Evolutionary conservation across 306 rosid species (phyloP).

Genomic region (Dalbergia cultrata): DNA sequence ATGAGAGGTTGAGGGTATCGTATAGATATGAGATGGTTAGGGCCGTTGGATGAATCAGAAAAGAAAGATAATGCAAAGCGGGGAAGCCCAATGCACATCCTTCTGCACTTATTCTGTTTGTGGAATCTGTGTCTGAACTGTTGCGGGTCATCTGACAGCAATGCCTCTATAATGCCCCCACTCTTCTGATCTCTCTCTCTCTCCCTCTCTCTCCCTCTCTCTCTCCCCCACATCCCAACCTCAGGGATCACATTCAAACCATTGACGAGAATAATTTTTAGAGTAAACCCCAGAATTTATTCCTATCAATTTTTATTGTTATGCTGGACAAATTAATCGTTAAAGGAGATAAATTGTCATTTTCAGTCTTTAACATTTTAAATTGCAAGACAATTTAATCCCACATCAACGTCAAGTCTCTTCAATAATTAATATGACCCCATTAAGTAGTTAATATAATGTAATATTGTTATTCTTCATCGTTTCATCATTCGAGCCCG

Average conservation of each 20-base stretch:
- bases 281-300: no score
- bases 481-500: no score
- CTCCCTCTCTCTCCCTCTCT: neutral
- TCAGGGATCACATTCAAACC: neutral
- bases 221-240: conserved; percentile 21
- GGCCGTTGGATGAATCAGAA: conserved; percentile 41
- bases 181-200: conserved; percentile 13
- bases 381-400: no score
- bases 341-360: no score
- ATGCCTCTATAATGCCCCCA: conserved; percentile 37
- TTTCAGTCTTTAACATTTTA: no score
- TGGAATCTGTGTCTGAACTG: conserved; percentile 69
- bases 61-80: neutral
- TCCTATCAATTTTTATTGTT: no score
- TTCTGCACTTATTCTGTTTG: conserved; percentile 55
- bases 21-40: neutral
- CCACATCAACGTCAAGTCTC: no score
- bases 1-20: neutral
- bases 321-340: no score
- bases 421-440: no score
- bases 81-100: conserved; percentile 43
- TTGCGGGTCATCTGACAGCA: conserved; percentile 52
- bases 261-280: no score
- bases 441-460: no score
- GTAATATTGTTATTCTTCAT: no score